Evolutionary conservation across 78 protist genomes (phyloP).

Genomic region (Dictyostelium firmibasis): DNA sequence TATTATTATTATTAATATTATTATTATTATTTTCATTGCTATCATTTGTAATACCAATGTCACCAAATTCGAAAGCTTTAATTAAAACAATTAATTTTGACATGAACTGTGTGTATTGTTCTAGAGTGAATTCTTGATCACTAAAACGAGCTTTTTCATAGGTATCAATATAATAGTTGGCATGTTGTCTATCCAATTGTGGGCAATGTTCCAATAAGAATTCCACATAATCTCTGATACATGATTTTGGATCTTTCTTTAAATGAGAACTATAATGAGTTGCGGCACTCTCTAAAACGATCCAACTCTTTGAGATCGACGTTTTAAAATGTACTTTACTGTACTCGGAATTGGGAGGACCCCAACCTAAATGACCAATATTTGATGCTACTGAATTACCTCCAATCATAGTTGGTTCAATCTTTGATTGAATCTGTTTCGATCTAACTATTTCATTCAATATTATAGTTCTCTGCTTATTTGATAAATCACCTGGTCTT

Average conservation of each 20-base stretch:
- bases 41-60: background rate
- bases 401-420: slow-evolving; percentile 17
- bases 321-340: slow-evolving; percentile 81
- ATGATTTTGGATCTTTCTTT: slow-evolving; percentile 9
- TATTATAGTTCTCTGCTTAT: slow-evolving; percentile 75
- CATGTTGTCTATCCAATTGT: slow-evolving; percentile 12
- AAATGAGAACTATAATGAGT: slow-evolving; percentile 38
- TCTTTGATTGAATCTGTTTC: slow-evolving; percentile 44
- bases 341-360: slow-evolving; percentile 60
- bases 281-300: slow-evolving; percentile 64
- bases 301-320: slow-evolving; percentile 66
- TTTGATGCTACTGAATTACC: slow-evolving; percentile 6
- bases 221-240: slow-evolving; percentile 63
- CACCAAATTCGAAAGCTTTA: background rate
- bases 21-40: background rate
- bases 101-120: slow-evolving; percentile 56
- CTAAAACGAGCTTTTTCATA: slow-evolving; percentile 83
- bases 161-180: slow-evolving; percentile 37
- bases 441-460: slow-evolving; percentile 78
- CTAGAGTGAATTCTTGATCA: slow-evolving; percentile 64
- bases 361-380: slow-evolving; percentile 83
- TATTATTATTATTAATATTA: background rate
- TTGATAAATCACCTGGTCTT: slow-evolving; percentile 82
- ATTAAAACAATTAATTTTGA: background rate
- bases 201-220: slow-evolving; percentile 41